Conservation (phyloP, 1,284 basidiomycete genomes). For the Vanrija pseudolonga region DNA sequence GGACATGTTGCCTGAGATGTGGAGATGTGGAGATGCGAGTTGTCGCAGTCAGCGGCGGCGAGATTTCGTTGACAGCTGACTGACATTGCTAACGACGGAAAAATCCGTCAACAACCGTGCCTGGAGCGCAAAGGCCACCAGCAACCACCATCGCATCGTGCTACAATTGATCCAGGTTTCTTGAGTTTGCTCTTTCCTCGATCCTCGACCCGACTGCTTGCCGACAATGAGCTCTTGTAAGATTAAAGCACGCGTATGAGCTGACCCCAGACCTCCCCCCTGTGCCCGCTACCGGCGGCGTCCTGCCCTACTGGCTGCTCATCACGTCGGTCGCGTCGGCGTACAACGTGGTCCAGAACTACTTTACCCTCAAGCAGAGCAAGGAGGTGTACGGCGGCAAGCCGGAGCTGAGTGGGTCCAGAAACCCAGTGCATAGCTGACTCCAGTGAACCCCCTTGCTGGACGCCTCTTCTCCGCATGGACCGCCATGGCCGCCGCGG, state of each 20-base stretch:
- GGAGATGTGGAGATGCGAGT: background rate
- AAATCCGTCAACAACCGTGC: background rate
- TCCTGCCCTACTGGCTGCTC: constrained; percentile 80
- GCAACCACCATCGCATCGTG: too few species aligned
- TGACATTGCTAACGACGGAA: background rate
- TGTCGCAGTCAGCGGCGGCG: background rate
- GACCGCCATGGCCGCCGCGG: constrained; percentile 76
- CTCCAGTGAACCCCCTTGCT: constrained; percentile 74
- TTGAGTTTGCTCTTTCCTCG: background rate
- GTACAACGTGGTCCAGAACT: constrained; percentile 82
- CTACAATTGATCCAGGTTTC: background rate
- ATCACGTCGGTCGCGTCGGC: constrained; percentile 68
- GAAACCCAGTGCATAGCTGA: background rate
- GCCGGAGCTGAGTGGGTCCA: constrained; percentile 51
- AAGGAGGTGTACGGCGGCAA: constrained; percentile 68
- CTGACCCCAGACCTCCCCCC: constrained; percentile 26
- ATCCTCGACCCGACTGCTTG: too few species aligned
- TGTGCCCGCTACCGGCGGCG: constrained; percentile 52
- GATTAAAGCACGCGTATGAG: background rate
- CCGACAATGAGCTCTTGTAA: too few species aligned
- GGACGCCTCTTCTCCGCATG: constrained; percentile 83
- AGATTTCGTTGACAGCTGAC: background rate
- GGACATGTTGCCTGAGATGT: constrained; percentile 26
- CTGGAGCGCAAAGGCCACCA: too few species aligned
- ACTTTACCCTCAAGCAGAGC: constrained; percentile 70